These are phyloP conservation scores for Coprinopsis marcescibilis DNA, from an alignment of 768 basidiomycete species.

Conservation along the genomic window DNA sequence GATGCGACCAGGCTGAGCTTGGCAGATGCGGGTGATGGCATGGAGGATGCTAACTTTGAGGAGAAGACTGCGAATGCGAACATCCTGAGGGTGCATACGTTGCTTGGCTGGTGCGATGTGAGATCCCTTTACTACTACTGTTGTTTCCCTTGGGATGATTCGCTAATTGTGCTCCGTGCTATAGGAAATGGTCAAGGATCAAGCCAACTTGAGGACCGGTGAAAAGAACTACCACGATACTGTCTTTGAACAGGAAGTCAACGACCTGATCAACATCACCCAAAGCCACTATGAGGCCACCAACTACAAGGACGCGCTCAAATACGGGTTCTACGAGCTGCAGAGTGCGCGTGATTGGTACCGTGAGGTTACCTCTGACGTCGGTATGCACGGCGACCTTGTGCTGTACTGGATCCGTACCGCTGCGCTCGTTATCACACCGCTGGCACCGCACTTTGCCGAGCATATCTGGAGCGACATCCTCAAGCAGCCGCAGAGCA, in stretches of 20 bases:
- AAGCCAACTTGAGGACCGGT: conserved; percentile 68
- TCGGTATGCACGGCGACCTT: conserved; percentile 89
- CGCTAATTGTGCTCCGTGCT: neutral
- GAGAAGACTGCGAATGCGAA: conserved; percentile 97
- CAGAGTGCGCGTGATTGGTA: conserved; percentile 94
- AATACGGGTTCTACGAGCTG: conserved; percentile 93
- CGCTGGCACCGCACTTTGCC: conserved; percentile 90
- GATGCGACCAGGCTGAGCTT: conserved; percentile 89
- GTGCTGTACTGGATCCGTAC: conserved; percentile 79
- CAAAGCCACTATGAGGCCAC: conserved; percentile 75
- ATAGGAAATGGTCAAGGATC: conserved; percentile 77
- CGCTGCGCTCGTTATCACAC: conserved; percentile 75
- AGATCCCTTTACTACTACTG: conserved; percentile 16
- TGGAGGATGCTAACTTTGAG: conserved; percentile 99
- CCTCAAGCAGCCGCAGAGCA: conserved; percentile 65
- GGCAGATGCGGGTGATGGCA: conserved; percentile 95
- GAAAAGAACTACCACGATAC: conserved; percentile 77
- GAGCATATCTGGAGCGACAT: conserved; percentile 84
- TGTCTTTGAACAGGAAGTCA: conserved; percentile 89
- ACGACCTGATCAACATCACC: conserved; percentile 77
- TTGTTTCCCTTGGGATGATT: too few species aligned
- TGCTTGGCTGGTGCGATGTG: conserved; percentile 90
- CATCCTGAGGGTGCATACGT: conserved; percentile 87
- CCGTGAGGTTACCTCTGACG: conserved; percentile 82
- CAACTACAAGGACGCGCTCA: conserved; percentile 93